Conservation (phyloP, 768 basidiomycete species). For the Lactarius hatsudake region DNA sequence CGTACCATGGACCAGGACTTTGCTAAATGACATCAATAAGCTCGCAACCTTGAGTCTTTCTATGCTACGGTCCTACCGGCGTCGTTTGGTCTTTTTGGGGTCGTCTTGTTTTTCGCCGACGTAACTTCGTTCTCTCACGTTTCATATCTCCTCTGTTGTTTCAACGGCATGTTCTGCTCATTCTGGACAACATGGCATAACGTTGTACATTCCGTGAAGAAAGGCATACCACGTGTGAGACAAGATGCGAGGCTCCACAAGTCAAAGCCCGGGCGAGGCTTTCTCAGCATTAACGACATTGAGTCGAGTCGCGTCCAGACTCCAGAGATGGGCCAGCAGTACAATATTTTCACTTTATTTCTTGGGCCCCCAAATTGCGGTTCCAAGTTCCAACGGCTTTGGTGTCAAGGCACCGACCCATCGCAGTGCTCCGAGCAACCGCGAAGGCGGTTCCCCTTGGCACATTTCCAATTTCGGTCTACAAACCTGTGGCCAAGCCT, state of each 20-base stretch:
- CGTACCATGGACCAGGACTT: not conserved
- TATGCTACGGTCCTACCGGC: too few species aligned
- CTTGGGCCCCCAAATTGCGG: not conserved
- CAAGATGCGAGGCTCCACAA: not conserved
- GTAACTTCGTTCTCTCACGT: not conserved
- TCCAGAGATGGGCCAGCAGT: not conserved
- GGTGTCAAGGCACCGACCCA: not conserved
- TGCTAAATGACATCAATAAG: not conserved
- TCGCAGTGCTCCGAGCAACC: slow-evolving; percentile 25
- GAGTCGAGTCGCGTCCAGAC: not conserved
- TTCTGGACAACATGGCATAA: too few species aligned
- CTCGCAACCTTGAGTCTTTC: not conserved
- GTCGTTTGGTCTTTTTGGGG: not conserved
- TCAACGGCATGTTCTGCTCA: not conserved
- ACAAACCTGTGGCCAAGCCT: slow-evolving; percentile 8
- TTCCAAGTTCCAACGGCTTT: not conserved
- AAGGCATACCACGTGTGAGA: not conserved
- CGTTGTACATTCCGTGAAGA: not conserved
- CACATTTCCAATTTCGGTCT: slow-evolving; percentile 31
- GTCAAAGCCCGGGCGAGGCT: not conserved
- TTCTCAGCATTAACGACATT: not conserved
- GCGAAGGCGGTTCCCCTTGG: slow-evolving; percentile 29
- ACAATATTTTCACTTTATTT: not conserved
- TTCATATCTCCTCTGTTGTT: not conserved
- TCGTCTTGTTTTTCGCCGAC: not conserved